Evolutionary conservation across 768 basidiomycete species (phyloP).

Genomic region (Pleurotus giganteus): DNA sequence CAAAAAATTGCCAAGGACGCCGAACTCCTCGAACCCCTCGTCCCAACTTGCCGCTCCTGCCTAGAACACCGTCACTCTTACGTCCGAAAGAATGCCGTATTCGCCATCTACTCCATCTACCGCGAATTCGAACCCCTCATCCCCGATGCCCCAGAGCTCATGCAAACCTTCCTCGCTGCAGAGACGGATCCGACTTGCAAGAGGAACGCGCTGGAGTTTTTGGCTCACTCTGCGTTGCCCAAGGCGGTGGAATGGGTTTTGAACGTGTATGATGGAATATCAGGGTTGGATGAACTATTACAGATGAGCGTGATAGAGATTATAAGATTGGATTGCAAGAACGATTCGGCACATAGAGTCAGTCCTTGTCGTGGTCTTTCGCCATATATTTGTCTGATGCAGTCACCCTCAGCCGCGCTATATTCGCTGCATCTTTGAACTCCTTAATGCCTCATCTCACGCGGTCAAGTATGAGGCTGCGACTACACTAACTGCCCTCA

Average conservation of each 20-base stretch:
- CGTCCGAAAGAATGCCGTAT: constrained; percentile 97
- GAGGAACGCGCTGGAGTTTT: constrained; percentile 95
- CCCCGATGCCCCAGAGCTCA: constrained; percentile 93
- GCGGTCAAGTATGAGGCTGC: constrained; percentile 98
- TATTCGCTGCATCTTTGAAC: constrained; percentile 90
- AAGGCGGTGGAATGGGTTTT: constrained; percentile 92
- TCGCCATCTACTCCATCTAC: constrained; percentile 93
- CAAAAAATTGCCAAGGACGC: constrained; percentile 93
- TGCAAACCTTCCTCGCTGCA: constrained; percentile 93
- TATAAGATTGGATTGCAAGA: constrained; percentile 85
- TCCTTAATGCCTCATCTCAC: constrained; percentile 85
- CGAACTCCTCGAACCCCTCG: constrained; percentile 92
- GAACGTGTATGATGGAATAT: constrained; percentile 80
- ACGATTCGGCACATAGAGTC: constrained; percentile 80
- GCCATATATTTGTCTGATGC: not conserved
- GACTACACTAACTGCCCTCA: constrained; percentile 88
- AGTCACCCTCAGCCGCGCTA: constrained; percentile 67
- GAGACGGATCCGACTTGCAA: constrained; percentile 97
- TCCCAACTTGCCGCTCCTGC: constrained; percentile 90
- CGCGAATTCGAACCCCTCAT: constrained; percentile 93
- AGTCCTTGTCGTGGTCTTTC: constrained; percentile 24
- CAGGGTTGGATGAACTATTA: constrained; percentile 82
- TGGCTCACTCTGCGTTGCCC: constrained; percentile 80
- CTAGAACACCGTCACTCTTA: constrained; percentile 97
- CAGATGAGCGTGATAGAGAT: constrained; percentile 97